Evolutionary conservation across 148 eudicot species (phyloP), one percentile per base, ranked within the genome.

Genomic region (Cornus florida): DNA sequence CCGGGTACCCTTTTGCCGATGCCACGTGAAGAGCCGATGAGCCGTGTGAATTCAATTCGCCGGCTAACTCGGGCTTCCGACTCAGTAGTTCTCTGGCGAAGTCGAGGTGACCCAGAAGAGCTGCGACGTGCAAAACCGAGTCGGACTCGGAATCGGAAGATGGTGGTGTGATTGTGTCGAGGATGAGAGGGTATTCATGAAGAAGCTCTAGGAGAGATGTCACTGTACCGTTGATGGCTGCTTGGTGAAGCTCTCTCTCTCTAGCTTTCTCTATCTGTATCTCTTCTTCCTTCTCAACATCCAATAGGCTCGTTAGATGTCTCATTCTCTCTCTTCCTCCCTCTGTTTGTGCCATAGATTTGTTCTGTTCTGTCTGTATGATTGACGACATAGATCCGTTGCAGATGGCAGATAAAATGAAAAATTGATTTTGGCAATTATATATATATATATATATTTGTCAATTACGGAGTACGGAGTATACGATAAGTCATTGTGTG

Each of bases 101-200:
- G 6, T 69, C 72, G 0, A 20, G 14, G 39, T 85, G 83, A 10
- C 88, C 83, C 13, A 57, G 67, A 33, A 82, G 38, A 8, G 83
- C 83, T 5, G 85, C 88, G 39, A 82, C 74, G 71, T 85, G 87
- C 17, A 85, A 38, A 57, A 79, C 84, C 5, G 81, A 3, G 22
- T 75, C 70, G 57, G 8, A 3, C 13, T 75, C 70, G 57, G 8
- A 3, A 38, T 9, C 2, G 10, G 70, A n/a, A 4, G 78, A 23
- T 11, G 69, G 3, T 6, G 71, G 60, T 24, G 60, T 8, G 16
- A 19, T 16, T 28, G 35, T 38, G 78, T 20, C 3, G 38, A 65
- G 78, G 38, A 65, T 65, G 14, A 6, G 71, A 32, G 78, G 78
- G 56, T 43, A 48, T 64, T 75, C 56, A 17, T 12, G 35, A 31